Evolutionary conservation across 495 filamentous ascomycete genomes (phyloP), one percentile per base, ranked within the genome.

Genomic region (Trichoderma asperelloides): DNA sequence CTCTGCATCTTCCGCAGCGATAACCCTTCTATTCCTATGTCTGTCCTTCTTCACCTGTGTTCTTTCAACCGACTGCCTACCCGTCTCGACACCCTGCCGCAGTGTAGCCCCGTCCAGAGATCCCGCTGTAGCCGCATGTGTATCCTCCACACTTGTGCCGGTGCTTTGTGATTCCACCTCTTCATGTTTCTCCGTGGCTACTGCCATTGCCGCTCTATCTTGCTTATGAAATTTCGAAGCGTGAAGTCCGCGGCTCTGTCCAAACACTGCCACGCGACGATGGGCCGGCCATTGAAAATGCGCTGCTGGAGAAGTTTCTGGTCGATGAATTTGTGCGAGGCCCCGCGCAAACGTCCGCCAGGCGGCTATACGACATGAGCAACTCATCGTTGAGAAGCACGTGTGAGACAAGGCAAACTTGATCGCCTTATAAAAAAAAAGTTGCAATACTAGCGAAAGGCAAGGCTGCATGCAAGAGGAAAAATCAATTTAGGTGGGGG

Each of bases 321-420:
- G 21, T 13, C 23, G 28, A 62, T 81, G 76, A 40, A 83, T 60
- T 63, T 79, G 77, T 8, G 79, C 75, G 63, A 86, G 72, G 66
- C 74, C 82, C 33, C 78, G 76, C 13, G 85, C 73, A 65, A 86
- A 86, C 23, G 82, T 70, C 57, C 75, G 70, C 62, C 85, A 71
- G 21, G 81, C 75, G 21, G 75, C 72, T n/a, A 74, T 75, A 27
- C 78, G 76, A 65, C 84, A 84, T 21, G 74, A 70, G 73, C 82
- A 85, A 69, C 65, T 74, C 83, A 85, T 85, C 25, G 62, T 74
- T 16, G 75, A n/a, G n/a, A 23, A 60, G 25, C 1, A 30, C 21
- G 25, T 30, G 4, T 18, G 55, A 30, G 55, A 28, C 23, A 60
- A 60, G 21, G 23, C 27, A 27, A 55, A 55, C 8, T 16, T 18